Percentiles rank a stretch among this genome's conserved stretches.
These are phyloP conservation scores for Fusarium floridanum DNA, from an alignment of 2,329 filamentous ascomycete genomes.

Conservation along the genomic window DNA sequence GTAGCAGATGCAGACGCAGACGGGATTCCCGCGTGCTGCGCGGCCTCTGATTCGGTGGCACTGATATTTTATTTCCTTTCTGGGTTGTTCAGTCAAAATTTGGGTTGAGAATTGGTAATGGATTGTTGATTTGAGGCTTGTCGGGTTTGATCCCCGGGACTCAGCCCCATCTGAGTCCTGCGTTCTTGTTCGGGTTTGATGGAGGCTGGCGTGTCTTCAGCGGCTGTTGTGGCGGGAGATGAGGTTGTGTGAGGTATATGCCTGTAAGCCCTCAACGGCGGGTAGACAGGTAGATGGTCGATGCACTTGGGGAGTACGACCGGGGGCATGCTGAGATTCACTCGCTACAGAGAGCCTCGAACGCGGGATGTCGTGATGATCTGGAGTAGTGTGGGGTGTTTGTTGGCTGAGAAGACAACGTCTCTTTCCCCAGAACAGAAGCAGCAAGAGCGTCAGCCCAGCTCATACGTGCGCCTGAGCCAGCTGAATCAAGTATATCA, in stretches of 20 bases:
- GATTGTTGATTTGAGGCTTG: slow-evolving; percentile 33
- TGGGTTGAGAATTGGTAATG: slow-evolving; percentile 40
- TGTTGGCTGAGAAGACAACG: slow-evolving; percentile 16
- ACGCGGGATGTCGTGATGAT: slow-evolving; percentile 21
- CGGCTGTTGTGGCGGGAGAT: slow-evolving; percentile 11
- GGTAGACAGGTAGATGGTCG: background rate
- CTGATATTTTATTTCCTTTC: slow-evolving; percentile 27
- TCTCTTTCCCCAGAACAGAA: slow-evolving; percentile 3
- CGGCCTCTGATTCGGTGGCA: slow-evolving; percentile 38
- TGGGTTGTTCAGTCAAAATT: slow-evolving; percentile 23
- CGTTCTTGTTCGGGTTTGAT: slow-evolving; percentile 18
- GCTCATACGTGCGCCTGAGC: slow-evolving; percentile 21
- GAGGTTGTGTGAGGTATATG: slow-evolving; percentile 9
- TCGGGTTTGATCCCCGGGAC: slow-evolving; percentile 23
- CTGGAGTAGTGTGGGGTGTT: slow-evolving; percentile 17
- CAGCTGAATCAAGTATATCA: background rate
- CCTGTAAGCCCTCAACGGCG: background rate
- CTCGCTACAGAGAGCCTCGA: slow-evolving; percentile 1
- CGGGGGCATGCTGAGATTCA: background rate
- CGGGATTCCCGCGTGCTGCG: slow-evolving; percentile 34
- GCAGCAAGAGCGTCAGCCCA: slow-evolving; percentile 22
- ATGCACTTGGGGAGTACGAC: background rate
- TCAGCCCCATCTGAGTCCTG: slow-evolving; percentile 2
- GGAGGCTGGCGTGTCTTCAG: slow-evolving; percentile 9
- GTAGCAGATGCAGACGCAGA: slow-evolving; percentile 26